Base-by-base conservation (phyloP, 129 eudicot genomes). In the Arctium lappa region DNA sequence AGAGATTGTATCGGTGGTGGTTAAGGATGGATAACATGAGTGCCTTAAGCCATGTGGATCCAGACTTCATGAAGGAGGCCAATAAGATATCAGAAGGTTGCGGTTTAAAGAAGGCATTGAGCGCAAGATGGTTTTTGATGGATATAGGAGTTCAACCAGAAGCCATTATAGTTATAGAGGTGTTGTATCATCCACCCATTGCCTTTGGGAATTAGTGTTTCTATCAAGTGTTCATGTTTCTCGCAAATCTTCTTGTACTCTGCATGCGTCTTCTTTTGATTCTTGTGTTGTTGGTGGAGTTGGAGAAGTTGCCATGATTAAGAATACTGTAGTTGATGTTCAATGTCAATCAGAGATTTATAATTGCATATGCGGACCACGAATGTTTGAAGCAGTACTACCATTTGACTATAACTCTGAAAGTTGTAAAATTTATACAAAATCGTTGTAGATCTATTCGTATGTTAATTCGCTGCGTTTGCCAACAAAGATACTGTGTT, bases 1-100 rank as follows among this genome's bases (percentile, higher is more conserved):
- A 74, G 48, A 63, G 32, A 69, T 16, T 74, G 75, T 74, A 82
- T 8, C 6, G 22, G 10, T 82, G 44, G 27, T 80, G 75, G 80
- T 82, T 82, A 3, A 65, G 12, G 74, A 6, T 62, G 8, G 85
- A 42, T 69, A 82, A 73, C 85, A 82, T 74, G 80, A 74, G 80
- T 12, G 80, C 85, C 42, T 82, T 82, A 0, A 82, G 50, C 80
- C 85, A 82, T 0, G 85, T 82, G 69, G 85, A 74, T 18, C 75
- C 75, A 1, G 85, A 16, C 29, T 82, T 82, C 80, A 74, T 66
- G 37, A 66, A 74, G 15, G 85, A 82, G 10, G 85, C 85, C 3
- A 82, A 16, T 13, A 74, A 40, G 69, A 82, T 74, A 16, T 82
- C 80, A 5, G 74, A 2, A 1, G 80, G 75, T 33, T 74, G 73